Evolutionary conservation across 257 asterid genomes (phyloP), one percentile per base, ranked within the genome.

Genomic region (Henckelia pumila): DNA sequence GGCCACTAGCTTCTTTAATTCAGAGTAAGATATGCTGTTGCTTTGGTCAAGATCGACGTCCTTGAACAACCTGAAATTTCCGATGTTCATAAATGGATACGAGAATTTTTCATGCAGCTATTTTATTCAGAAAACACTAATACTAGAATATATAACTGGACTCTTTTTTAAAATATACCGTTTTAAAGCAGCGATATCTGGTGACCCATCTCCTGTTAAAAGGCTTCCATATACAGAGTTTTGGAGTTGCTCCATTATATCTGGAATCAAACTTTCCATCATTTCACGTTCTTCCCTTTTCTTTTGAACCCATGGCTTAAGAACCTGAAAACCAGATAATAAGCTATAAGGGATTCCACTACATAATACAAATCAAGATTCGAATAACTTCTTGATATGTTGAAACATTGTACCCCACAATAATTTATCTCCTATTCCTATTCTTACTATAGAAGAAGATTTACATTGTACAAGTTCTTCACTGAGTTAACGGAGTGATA

Each of bases 251-350:
- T 63, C 37, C 32, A 76, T 5, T 35, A 78, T 65, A 25, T 68
- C 71, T 49, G 79, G 64, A 16, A 81, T 52, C 8, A 81, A 60
- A 71, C 47, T 68, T 67, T 66, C 75, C 75, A 70, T 64, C 71
- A 63, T 76, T 62, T 82, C 83, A 1, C 81, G 84, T 68, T 84
- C 94, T 61, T 86, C 86, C 71, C 80, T 73, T 64, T 82, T 83
- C 91, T 81, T 84, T 64, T 78, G 74, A n/a, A 85, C 67, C 85
- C 84, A 88, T 1, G 94, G 82, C 40, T 70, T 64, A 57, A 88
- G 86, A 63, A 84, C 74, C 85, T 82, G 75, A 47, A 17, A 16
- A 14, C 55, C 20, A 47, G 17, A 17, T 14, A 47, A 47, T 47
- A 47, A 17, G 19, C 4, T 1, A 16, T 47, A 4, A 47, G 52